Evolutionary conservation across 805 yeast genomes (phyloP).

Genomic region (Kazachstania martiniae): DNA sequence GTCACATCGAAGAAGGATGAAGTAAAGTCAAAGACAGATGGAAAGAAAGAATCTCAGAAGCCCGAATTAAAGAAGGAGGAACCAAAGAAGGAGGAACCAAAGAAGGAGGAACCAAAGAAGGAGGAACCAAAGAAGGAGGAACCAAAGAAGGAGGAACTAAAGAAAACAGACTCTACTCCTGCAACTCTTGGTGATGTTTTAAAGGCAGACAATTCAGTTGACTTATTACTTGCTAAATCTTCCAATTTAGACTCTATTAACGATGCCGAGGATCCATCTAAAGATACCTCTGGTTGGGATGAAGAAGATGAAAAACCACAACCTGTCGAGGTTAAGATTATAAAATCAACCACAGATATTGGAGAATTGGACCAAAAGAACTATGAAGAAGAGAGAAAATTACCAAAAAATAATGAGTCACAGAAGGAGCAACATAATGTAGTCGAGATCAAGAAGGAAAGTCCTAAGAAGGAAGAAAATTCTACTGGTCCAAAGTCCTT

Average conservation of each 20-base stretch:
- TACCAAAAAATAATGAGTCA: conserved; percentile 7
- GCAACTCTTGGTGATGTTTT: conserved; percentile 15
- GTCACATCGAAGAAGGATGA: too few relatives aligned
- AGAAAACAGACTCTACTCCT: conserved; percentile 3
- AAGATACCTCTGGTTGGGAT: conserved; percentile 25
- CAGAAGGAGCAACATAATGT: conserved; percentile 8
- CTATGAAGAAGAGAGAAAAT: conserved; percentile 8
- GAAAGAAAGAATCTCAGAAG: conserved; percentile 3
- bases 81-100: conserved; percentile 6
- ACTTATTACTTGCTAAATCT: conserved; percentile 22
- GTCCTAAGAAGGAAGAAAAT: background rate
- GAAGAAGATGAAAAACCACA: conserved; percentile 19
- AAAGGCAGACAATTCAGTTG: conserved; percentile 20
- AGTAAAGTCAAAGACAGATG: too few relatives aligned
- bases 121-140: conserved; percentile 62
- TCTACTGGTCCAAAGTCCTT: conserved; percentile 33
- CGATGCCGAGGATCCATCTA: conserved; percentile 28
- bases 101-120: conserved; percentile 7
- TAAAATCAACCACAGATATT: conserved; percentile 2
- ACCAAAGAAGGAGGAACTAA: conserved; percentile 35
- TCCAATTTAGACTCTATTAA: conserved; percentile 21
- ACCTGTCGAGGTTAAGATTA: conserved; percentile 5
- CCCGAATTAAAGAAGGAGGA: conserved; percentile 3
- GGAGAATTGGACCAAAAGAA: too few relatives aligned
- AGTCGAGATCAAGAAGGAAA: background rate